Evolutionary conservation across 345 rosid species (phyloP).

Genomic region (Geranium rotundifolium): DNA sequence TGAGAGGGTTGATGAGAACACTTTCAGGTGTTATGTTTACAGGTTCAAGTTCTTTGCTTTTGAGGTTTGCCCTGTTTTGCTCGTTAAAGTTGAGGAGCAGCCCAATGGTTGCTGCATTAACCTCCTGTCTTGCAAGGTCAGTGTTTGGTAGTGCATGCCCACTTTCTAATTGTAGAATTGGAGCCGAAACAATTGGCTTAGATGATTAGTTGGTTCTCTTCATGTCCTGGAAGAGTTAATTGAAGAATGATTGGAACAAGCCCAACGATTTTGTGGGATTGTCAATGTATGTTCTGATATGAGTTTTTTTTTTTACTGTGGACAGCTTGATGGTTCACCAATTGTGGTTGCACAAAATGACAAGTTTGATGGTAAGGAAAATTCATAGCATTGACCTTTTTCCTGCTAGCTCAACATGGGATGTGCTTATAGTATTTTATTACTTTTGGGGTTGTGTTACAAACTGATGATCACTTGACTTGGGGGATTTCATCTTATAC

Average conservation of each 20-base stretch:
- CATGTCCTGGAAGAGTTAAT: background rate
- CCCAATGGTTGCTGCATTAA: conserved; percentile 84
- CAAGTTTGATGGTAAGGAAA: conserved; percentile 69
- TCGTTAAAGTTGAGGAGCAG: conserved; percentile 79
- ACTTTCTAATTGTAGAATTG: background rate
- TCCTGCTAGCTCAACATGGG: background rate
- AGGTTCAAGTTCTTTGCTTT: conserved; percentile 75
- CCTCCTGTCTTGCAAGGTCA: conserved; percentile 84
- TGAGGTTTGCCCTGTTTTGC: conserved; percentile 90
- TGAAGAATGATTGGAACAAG: background rate
- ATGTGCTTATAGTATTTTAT: background rate
- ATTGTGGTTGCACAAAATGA: conserved; percentile 83
- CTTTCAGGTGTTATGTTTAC: conserved; percentile 78
- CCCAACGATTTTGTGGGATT: background rate
- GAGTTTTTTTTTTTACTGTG: conserved; percentile 15
- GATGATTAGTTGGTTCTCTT: too few species aligned
- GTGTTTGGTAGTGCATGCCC: background rate
- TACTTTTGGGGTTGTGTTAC: too few species aligned
- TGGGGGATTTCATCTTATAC: background rate
- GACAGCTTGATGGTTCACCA: conserved; percentile 90
- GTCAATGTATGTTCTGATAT: background rate
- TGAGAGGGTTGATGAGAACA: conserved; percentile 78
- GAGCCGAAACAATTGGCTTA: too few species aligned
- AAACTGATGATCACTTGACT: background rate
- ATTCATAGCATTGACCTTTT: background rate